Conservation (phyloP, 345 rosid genomes). For the Dimocarpus longan region DNA sequence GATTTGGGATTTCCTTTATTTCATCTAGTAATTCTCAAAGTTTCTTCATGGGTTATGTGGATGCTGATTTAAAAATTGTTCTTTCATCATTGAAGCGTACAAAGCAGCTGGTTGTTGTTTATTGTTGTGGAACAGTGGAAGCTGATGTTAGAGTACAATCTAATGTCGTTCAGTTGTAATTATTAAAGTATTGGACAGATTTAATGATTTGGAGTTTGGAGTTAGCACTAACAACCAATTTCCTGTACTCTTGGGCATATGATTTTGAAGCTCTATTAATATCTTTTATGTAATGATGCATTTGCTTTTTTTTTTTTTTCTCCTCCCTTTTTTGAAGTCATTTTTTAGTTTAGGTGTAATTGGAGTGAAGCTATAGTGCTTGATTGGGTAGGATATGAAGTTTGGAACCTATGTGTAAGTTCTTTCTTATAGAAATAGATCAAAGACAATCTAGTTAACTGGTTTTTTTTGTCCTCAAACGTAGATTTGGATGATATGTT, state of each 20-base stretch:
- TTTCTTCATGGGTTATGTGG: not conserved
- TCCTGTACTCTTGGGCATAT: not conserved
- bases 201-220: not conserved
- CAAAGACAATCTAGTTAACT: not conserved
- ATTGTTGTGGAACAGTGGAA: not conserved
- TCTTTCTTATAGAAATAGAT: not conserved
- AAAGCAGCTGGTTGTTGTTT: not conserved
- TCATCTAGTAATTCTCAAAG: not conserved
- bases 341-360: too few species aligned
- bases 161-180: not conserved
- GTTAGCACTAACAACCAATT: not conserved
- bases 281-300: not conserved
- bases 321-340: too few species aligned
- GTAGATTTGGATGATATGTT: not conserved
- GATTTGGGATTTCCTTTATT: conserved; percentile 1
- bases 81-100: not conserved
- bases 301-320: too few species aligned
- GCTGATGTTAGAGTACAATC: not conserved
- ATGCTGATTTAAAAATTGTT: not conserved
- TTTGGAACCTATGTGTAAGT: not conserved
- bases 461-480: not conserved
- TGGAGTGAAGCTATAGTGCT: not conserved
- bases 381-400: not conserved
- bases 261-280: not conserved
- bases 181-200: not conserved